phyloP scores from a whole-genome alignment of 2,329 filamentous ascomycete genomes.

The Microdochium bolleyi region DNA sequence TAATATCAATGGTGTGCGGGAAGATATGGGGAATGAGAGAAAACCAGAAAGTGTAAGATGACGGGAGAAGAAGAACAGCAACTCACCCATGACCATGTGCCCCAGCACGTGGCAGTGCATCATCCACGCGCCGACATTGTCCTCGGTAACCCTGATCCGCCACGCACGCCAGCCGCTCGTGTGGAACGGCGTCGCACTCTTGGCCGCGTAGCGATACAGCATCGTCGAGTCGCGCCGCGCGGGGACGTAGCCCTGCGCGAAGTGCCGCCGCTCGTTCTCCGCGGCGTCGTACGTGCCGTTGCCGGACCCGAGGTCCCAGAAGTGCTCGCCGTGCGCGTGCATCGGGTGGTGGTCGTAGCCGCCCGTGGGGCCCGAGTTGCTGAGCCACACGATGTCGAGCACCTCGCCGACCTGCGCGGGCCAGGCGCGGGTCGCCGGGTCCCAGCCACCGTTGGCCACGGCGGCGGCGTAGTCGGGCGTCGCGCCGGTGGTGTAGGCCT shows the following conservation, averaged over 20 bases:
- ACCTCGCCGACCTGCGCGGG: conserved; percentile 48
- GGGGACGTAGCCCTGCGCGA: conserved; percentile 22
- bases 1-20: too few relatives aligned
- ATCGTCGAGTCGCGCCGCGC: conserved; percentile 40
- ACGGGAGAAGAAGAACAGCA: too few relatives aligned
- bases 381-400: conserved; percentile 42
- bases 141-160: conserved; percentile 36
- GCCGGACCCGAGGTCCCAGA: conserved; percentile 43
- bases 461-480: conserved; percentile 46
- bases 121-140: conserved; percentile 52
- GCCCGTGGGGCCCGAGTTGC: conserved; percentile 26
- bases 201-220: conserved; percentile 42
- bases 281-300: conserved; percentile 42
- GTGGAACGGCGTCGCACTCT: conserved; percentile 25
- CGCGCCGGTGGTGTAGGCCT: conserved; percentile 40
- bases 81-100: conserved; percentile 50
- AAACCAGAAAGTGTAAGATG: conserved; percentile 5
- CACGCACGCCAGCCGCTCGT: conserved; percentile 53
- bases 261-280: conserved; percentile 35
- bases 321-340: conserved; percentile 46
- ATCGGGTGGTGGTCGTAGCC: conserved; percentile 41
- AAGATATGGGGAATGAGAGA: conserved; percentile 3
- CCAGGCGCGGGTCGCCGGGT: conserved; percentile 39
- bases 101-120: conserved; percentile 52
- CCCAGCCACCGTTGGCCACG: conserved; percentile 41